These are phyloP conservation scores for Huiozyma sinensis DNA, from an alignment of 805 yeast genomes.

Conservation along the genomic window DNA sequence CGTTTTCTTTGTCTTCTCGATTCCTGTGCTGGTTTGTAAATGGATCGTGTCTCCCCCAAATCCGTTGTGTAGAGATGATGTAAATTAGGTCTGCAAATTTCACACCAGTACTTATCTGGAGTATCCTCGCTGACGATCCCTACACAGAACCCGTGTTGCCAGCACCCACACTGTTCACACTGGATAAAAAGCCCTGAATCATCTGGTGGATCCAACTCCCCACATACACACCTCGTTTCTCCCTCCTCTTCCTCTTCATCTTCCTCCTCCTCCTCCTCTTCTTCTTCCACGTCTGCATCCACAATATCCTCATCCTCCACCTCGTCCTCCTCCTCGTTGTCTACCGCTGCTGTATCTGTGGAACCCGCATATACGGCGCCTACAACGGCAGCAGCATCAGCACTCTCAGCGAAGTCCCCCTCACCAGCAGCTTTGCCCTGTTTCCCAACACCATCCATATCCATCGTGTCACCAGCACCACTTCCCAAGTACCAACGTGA, in stretches of 20 bases:
- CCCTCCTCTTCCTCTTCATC: conserved; percentile 35
- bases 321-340: conserved; percentile 3
- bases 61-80: conserved; percentile 35
- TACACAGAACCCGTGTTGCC: conserved; percentile 98
- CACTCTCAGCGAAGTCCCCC: neutral
- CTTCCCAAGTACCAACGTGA: no score
- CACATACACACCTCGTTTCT: conserved; percentile 38
- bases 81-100: conserved; percentile 73
- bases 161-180: conserved; percentile 83
- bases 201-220: conserved; percentile 35
- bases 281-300: conserved; percentile 1
- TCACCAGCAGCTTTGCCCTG: neutral
- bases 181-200: conserved; percentile 61
- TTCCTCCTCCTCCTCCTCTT: conserved; percentile 19
- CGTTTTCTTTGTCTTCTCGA: conserved; percentile 25
- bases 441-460: neutral
- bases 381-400: no score
- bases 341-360: neutral
- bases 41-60: conserved; percentile 18
- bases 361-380: neutral
- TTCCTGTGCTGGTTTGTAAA: conserved; percentile 33
- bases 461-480: no score
- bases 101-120: conserved; percentile 95
- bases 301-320: conserved; percentile 1
- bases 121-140: conserved; percentile 59